Evolutionary conservation across 1,284 basidiomycete species (phyloP).

Genomic region (Trichosporon coremiiforme): DNA sequence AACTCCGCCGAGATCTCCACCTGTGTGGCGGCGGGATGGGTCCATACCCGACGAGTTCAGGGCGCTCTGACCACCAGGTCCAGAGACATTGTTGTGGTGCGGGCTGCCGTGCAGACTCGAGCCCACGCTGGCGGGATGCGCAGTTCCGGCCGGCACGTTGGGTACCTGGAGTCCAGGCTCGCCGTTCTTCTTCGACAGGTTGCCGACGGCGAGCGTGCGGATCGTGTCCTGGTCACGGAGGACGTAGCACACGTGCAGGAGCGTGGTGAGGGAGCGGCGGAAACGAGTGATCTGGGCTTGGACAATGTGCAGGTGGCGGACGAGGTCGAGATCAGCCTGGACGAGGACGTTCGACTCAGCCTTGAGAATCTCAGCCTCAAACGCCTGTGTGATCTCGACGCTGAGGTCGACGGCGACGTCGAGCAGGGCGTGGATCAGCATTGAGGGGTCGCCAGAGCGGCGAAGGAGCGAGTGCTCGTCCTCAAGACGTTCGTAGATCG

Average conservation of each 20-base stretch:
- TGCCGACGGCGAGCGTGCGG: constrained; percentile 34
- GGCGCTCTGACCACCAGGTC: not conserved
- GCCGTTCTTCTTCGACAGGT: constrained; percentile 8
- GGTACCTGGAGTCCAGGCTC: constrained; percentile 1
- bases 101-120: constrained; percentile 13
- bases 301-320: constrained; percentile 54
- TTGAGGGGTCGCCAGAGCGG: constrained; percentile 53
- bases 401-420: constrained; percentile 54
- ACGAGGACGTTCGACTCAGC: constrained; percentile 54
- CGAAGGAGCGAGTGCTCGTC: constrained; percentile 52
- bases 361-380: constrained; percentile 55
- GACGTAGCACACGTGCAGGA: constrained; percentile 51
- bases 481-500: constrained; percentile 53
- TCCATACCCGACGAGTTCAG: not conserved
- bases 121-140: not conserved
- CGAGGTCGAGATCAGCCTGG: constrained; percentile 54
- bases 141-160: not conserved
- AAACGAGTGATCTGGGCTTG: constrained; percentile 55
- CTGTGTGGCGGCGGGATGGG: not conserved
- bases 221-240: constrained; percentile 54
- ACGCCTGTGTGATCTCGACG: constrained; percentile 53
- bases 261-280: constrained; percentile 48
- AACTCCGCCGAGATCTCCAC: not conserved
- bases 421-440: constrained; percentile 55
- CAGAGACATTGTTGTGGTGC: constrained; percentile 24